Conservation (phyloP, 768 basidiomycete genomes). For the Boletus bicolor region DNA sequence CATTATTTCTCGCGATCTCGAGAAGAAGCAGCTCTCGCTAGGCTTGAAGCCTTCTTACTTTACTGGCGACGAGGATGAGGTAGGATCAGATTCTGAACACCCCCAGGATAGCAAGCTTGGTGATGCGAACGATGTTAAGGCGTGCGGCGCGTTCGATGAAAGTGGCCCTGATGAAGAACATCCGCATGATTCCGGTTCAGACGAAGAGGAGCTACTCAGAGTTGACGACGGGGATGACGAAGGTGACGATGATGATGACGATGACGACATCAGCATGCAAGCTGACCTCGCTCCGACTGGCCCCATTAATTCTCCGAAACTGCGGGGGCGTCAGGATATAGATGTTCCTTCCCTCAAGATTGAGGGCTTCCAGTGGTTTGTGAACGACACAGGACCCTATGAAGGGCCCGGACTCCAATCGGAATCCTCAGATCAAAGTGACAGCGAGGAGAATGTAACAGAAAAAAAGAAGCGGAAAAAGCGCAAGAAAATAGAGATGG, state of each 20-base stretch:
- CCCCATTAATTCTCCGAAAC: background rate
- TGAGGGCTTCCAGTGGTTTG: conserved; percentile 73
- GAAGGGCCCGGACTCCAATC: conserved; percentile 36
- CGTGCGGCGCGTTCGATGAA: conserved; percentile 23
- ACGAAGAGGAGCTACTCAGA: conserved; percentile 22
- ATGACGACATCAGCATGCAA: conserved; percentile 22
- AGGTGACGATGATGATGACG: conserved; percentile 10
- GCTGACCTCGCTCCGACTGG: background rate
- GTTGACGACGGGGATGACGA: conserved; percentile 10
- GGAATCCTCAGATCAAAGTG: conserved; percentile 45
- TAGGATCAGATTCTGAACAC: conserved; percentile 30
- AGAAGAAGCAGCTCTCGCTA: conserved; percentile 78
- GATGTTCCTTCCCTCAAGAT: conserved; percentile 45
- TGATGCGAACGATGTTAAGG: conserved; percentile 29
- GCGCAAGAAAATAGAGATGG: conserved; percentile 70
- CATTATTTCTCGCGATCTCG: conserved; percentile 68
- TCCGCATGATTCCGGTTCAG: conserved; percentile 3
- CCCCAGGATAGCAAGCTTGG: conserved; percentile 28
- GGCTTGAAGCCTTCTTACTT: conserved; percentile 89
- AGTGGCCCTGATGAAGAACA: conserved; percentile 11
- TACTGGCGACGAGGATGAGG: conserved; percentile 51
- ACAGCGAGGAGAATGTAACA: conserved; percentile 8
- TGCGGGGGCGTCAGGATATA: background rate
- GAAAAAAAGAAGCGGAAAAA: conserved; percentile 65
- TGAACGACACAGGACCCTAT: conserved; percentile 33